These are phyloP conservation scores for Epichloe coenophiala DNA, from an alignment of 2,329 filamentous ascomycete species.

Conservation along the genomic window DNA sequence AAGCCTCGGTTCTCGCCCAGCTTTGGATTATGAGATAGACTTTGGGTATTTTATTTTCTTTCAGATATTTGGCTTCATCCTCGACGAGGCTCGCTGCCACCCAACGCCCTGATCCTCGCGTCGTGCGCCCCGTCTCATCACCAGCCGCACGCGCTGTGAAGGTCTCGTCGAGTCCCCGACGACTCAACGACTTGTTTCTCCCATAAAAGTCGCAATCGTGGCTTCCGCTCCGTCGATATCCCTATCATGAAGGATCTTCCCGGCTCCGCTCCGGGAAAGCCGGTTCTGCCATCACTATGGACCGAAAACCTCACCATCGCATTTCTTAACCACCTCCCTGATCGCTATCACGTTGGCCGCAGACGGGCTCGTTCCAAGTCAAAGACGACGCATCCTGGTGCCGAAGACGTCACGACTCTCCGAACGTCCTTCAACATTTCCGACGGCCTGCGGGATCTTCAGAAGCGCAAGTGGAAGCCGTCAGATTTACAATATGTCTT, in stretches of 20 bases:
- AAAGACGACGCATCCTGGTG: constrained; percentile 17
- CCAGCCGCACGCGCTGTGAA: constrained; percentile 3
- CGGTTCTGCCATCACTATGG: constrained; percentile 26
- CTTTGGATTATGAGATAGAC: constrained; percentile 23
- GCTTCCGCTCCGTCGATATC: constrained; percentile 4
- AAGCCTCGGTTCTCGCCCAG: constrained; percentile 5
- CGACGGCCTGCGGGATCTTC: constrained; percentile 63
- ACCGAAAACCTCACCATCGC: constrained; percentile 28
- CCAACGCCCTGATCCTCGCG: background rate
- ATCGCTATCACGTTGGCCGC: constrained; percentile 25
- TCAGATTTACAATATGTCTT: constrained; percentile 79
- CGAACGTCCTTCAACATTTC: constrained; percentile 71
- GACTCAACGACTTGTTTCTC: background rate
- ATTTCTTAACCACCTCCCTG: constrained; percentile 28
- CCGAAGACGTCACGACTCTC: constrained; percentile 56
- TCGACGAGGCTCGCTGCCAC: constrained; percentile 3
- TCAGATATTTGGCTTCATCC: constrained; percentile 12
- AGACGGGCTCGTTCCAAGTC: constrained; percentile 26
- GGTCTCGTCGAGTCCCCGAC: constrained; percentile 6
- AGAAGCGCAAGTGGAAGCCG: constrained; percentile 64
- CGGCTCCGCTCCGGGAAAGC: constrained; percentile 25
- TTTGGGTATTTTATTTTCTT: constrained; percentile 20
- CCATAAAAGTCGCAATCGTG: constrained; percentile 5
- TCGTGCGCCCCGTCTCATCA: constrained; percentile 1
- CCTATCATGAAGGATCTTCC: constrained; percentile 25